Base-by-base conservation (phyloP, 306 rosid species). In the Hippophae gyantsensis region DNA sequence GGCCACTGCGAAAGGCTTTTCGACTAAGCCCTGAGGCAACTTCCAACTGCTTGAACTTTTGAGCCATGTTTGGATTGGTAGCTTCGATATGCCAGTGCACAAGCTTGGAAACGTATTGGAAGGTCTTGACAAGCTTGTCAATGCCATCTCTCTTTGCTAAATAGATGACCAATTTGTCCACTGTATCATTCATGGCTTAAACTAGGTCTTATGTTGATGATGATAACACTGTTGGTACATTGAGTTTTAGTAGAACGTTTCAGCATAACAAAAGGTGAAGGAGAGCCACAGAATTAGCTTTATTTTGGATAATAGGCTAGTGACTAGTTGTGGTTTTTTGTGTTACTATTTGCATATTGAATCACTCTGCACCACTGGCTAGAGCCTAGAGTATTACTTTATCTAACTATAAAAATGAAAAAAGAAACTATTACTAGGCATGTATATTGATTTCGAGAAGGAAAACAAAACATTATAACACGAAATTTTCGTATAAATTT, bases 71-170 rank as follows among this genome's bases (percentile, higher is more conserved):
- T 0, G 86, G 95, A 32, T 68, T 58, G 1, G 83, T 72, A 50
- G 76, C 11, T 72, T 85, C 96, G 10, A 66, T 74, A 9, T 72
- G 87, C 89, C 87, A 87, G 76, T 88, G 76, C n/a, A 74, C 86
- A 6, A 92, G 82, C 83, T 92, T 92, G 40, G 96, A 85, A 46
- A 85, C 89, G 25, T 87, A 87, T 45, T 92, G 96, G 68, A 92
- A 87, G 12, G 98, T 88, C 81, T 92, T 92, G 43, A 92, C 96
- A 7, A 92, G 93, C 83, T 92, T 92, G 93, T 92, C 98, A n/a
- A 87, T 87, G 61, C 96, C 95, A 58, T 92, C 98, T 76, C 98
- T 72, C 71, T 92, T 92, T 25, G 96, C 96, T 44, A 92, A 74
- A 76, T 87, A 92, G 81, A 92, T 69, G 0, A 85, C 98, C n/a